Conservation (phyloP, 345 rosid species). For the Rhizophora apiculata region DNA sequence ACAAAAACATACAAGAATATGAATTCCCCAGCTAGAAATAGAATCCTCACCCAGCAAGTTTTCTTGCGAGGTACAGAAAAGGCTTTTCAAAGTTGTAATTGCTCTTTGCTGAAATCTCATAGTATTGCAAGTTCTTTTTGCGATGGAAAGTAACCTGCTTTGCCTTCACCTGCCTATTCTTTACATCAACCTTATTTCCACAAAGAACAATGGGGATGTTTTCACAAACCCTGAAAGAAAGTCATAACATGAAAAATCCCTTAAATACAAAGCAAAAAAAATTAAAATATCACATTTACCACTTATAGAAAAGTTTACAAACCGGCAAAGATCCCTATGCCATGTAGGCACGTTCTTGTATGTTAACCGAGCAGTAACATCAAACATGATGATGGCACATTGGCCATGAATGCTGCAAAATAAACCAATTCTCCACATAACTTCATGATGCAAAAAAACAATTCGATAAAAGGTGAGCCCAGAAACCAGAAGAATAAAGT, state of each 20-base stretch:
- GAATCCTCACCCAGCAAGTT: slow-evolving; percentile 43
- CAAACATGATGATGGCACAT: slow-evolving; percentile 97
- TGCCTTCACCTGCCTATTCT: slow-evolving; percentile 56
- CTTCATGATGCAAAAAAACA: too few species aligned
- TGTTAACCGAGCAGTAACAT: slow-evolving; percentile 90
- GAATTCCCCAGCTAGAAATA: not conserved
- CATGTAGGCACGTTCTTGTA: slow-evolving; percentile 99
- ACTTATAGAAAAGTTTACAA: not conserved
- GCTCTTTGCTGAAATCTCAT: slow-evolving; percentile 61
- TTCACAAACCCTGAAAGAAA: slow-evolving; percentile 43
- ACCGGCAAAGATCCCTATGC: slow-evolving; percentile 98
- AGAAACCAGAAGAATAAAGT: not conserved
- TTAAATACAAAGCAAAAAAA: not conserved
- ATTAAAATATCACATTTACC: not conserved
- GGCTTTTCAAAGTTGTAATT: slow-evolving; percentile 56
- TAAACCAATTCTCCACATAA: not conserved
- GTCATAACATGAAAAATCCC: not conserved
- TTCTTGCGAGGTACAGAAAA: slow-evolving; percentile 54
- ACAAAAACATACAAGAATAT: not conserved
- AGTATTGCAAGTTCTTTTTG: slow-evolving; percentile 54
- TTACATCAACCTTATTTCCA: slow-evolving; percentile 60
- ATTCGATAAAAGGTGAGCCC: too few species aligned
- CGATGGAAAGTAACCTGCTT: slow-evolving; percentile 57
- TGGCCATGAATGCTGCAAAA: slow-evolving; percentile 88
- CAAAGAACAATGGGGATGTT: slow-evolving; percentile 56